Percentiles rank a stretch among this genome's conserved stretches.
These are phyloP conservation scores for Vitis hybrid DNA, from an alignment of 177 flowering plant species.

Conservation along the genomic window DNA sequence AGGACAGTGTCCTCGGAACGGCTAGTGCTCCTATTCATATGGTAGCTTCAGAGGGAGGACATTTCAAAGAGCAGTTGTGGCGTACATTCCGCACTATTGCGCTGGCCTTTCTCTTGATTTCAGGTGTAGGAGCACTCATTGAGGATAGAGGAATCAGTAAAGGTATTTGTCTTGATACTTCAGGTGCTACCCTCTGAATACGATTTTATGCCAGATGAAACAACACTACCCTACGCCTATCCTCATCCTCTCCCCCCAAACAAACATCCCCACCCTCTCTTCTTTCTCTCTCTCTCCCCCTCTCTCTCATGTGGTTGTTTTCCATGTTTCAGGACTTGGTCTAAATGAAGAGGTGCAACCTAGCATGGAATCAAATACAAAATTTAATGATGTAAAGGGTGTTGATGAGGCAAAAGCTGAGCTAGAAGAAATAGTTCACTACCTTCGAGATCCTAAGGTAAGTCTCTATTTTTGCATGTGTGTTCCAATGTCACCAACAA, in stretches of 20 bases:
- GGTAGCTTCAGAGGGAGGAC: slow-evolving; percentile 79
- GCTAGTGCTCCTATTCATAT: slow-evolving; percentile 84
- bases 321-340: slow-evolving; percentile 59
- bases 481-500: neutral
- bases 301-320: neutral
- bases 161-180: slow-evolving; percentile 46
- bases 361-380: slow-evolving; percentile 84
- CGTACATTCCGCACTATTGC: slow-evolving; percentile 80
- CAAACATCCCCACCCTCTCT: too few relatives aligned
- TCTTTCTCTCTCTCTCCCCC: too few relatives aligned
- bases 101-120: slow-evolving; percentile 74
- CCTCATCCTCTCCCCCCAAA: too few relatives aligned
- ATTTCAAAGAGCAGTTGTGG: slow-evolving; percentile 92
- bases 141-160: slow-evolving; percentile 90
- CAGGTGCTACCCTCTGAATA: neutral
- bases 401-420: slow-evolving; percentile 99
- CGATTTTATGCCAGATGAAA: neutral
- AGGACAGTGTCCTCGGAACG: slow-evolving; percentile 83
- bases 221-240: too few relatives aligned
- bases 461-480: neutral
- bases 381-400: slow-evolving; percentile 94
- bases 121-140: slow-evolving; percentile 87
- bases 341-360: slow-evolving; percentile 93
- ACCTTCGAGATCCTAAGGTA: slow-evolving; percentile 99
- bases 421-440: slow-evolving; percentile 97